These are phyloP conservation scores for Pseudogymnoascus sp. DNA, from an alignment of 2,329 filamentous ascomycete species.

Conservation along the genomic window DNA sequence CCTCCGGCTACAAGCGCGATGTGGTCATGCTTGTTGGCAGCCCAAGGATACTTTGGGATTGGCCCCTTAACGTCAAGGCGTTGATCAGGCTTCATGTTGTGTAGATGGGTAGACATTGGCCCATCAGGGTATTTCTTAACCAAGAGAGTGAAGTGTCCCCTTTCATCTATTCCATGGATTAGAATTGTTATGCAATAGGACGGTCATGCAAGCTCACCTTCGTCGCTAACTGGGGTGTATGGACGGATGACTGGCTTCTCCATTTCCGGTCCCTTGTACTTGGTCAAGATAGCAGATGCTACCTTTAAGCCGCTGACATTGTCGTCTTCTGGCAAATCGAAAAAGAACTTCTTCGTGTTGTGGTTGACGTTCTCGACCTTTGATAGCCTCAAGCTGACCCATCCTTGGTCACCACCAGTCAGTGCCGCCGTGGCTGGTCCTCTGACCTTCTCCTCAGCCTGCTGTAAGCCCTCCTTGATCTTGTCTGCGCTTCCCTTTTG, in stretches of 20 bases:
- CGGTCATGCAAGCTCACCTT: conserved; percentile 45
- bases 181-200: background rate
- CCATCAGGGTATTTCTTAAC: conserved; percentile 88
- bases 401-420: conserved; percentile 83
- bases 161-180: conserved; percentile 45
- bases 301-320: conserved; percentile 74
- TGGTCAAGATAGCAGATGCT: conserved; percentile 83
- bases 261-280: conserved; percentile 75
- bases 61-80: conserved; percentile 88
- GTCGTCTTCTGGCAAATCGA: conserved; percentile 76
- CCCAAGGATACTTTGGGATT: conserved; percentile 87
- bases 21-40: conserved; percentile 86
- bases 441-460: conserved; percentile 48
- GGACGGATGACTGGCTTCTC: conserved; percentile 84
- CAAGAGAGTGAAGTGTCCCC: conserved; percentile 78
- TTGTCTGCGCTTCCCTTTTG: conserved; percentile 41
- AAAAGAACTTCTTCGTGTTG: conserved; percentile 90
- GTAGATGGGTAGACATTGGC: conserved; percentile 84
- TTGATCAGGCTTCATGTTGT: conserved; percentile 74
- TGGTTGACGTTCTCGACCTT: conserved; percentile 75
- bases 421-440: conserved; percentile 43
- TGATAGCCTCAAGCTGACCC: conserved; percentile 71
- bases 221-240: conserved; percentile 87
- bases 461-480: conserved; percentile 45
- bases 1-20: conserved; percentile 84